Evolutionary conservation across 2,329 filamentous ascomycete species (phyloP), one percentile per base, ranked within the genome.

Genomic region (Colletotrichum orchidophilum): DNA sequence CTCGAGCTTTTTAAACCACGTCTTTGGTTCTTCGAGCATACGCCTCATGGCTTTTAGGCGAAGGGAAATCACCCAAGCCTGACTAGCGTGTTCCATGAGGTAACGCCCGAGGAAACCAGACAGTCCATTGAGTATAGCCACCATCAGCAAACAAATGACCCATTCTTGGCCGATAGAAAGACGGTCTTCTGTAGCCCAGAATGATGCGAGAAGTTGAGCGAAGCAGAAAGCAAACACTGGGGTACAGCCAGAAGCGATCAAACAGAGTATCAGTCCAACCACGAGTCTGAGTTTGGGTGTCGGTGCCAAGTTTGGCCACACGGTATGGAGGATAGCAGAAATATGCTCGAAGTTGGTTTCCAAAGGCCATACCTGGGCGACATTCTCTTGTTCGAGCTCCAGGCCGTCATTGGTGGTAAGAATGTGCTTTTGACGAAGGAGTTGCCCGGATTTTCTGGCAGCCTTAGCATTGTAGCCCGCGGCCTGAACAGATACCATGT

Each of bases 1-100:
- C 39, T 86, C 84, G 2, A 92, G 85, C 60, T 87, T 83, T 73
- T 94, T 91, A 75, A 97, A 97, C 92, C 95, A 98, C 5, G 87
- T 81, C 72, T 88, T 91, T 1, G 94, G 92, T 77, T 98, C 96
- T 49, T 88, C 85, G 0, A 98, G 84, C 18, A 97, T 90, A 1
- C 88, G 87, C 59, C 85, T 85, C 74, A 97, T 84, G 0, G 93
- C 92, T 77, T 91, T 86, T 2, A 86, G 83, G 1, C 95, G 92
- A 11, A 97, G 85, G 0, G 82, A 81, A 75, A 96, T 91, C 15
- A 95, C 87, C 96, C 96, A 98, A 1, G 86, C 79, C 77, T 97
- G 93, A 1, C 90, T 93, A 13, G 87, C 89, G 29, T 85, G 83
- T 74, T 97, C 94, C 6, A 97, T 86, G 9, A 93, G 81, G 77